Evolutionary conservation across 2,329 filamentous ascomycete species (phyloP).

Genomic region (Elsinoe necatrix): DNA sequence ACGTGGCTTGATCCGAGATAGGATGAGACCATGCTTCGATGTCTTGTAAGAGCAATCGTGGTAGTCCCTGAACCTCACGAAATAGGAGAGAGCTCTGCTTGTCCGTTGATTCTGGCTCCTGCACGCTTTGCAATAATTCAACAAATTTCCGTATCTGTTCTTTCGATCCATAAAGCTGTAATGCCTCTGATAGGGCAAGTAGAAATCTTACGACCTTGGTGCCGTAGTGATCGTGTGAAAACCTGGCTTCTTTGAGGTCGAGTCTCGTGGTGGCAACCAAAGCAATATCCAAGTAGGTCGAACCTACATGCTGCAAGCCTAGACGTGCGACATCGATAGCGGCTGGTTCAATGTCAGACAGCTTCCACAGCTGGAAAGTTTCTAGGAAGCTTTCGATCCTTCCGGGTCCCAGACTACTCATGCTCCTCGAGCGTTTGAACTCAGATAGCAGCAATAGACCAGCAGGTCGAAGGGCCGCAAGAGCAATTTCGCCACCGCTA

Average conservation of each 20-base stretch:
- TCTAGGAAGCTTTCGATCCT: neutral
- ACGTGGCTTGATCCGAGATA: neutral
- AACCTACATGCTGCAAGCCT: neutral
- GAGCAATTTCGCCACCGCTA: neutral
- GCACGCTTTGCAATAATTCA: neutral
- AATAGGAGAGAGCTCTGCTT: neutral
- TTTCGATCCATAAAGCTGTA: slow-evolving; percentile 2
- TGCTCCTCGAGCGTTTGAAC: neutral
- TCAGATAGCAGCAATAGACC: neutral
- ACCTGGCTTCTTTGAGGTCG: neutral
- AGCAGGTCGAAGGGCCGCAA: neutral
- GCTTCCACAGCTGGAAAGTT: neutral
- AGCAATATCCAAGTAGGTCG: neutral
- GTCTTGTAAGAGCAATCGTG: neutral
- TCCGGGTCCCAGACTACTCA: neutral
- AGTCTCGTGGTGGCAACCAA: neutral
- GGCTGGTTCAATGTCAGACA: neutral
- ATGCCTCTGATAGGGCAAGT: slow-evolving; percentile 1
- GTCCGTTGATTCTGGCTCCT: neutral
- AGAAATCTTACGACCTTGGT: slow-evolving; percentile 9
- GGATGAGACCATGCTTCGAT: neutral
- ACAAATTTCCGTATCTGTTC: neutral
- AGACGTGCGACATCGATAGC: slow-evolving; percentile 1
- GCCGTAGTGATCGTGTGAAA: neutral
- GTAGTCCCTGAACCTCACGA: neutral